Percentiles rank a stretch among this genome's conserved stretches.
Evolutionary conservation across 768 basidiomycete species (phyloP).

Genomic region (Chalciporus sphaerocephalus): DNA sequence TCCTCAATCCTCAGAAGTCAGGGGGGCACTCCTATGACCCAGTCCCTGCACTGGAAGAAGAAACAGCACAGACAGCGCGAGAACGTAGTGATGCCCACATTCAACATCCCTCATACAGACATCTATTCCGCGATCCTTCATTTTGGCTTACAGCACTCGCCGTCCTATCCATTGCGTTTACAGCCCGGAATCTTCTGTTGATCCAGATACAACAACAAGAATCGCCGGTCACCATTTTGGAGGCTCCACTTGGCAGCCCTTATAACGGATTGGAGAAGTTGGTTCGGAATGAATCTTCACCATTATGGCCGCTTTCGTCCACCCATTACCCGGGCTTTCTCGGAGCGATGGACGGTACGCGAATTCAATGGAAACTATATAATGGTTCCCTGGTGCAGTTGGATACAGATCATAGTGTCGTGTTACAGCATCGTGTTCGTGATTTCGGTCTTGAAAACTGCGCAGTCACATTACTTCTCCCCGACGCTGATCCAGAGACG

Average conservation of each 20-base stretch:
- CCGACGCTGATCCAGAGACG: not conserved
- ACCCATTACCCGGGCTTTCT: conserved; percentile 22
- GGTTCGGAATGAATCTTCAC: conserved; percentile 25
- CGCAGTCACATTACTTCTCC: conserved; percentile 10
- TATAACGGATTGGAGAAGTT: conserved; percentile 24
- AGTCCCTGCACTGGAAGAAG: conserved; percentile 16
- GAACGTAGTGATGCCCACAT: not conserved
- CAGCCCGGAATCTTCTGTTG: conserved; percentile 20
- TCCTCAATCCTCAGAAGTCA: conserved; percentile 2
- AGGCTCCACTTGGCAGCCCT: conserved; percentile 15
- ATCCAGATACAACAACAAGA: conserved; percentile 8
- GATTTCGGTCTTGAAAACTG: conserved; percentile 25
- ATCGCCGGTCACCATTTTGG: not conserved
- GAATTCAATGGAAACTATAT: conserved; percentile 9
- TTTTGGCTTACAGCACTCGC: conserved; percentile 19
- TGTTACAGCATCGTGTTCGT: conserved; percentile 23
- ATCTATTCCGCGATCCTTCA: conserved; percentile 9
- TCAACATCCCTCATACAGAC: not conserved
- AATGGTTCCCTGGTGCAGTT: conserved; percentile 22
- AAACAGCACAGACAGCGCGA: conserved; percentile 5
- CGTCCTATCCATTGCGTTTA: conserved; percentile 15
- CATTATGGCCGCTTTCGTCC: conserved; percentile 24
- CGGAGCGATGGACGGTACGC: conserved; percentile 7
- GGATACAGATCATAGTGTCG: conserved; percentile 10
- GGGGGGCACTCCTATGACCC: conserved; percentile 8